A percentile compares a stretch with the other conserved stretches of the same genome.
Evolutionary conservation across 2,329 filamentous ascomycete genomes (phyloP).

Genomic region (Fusarium austroafricanum): DNA sequence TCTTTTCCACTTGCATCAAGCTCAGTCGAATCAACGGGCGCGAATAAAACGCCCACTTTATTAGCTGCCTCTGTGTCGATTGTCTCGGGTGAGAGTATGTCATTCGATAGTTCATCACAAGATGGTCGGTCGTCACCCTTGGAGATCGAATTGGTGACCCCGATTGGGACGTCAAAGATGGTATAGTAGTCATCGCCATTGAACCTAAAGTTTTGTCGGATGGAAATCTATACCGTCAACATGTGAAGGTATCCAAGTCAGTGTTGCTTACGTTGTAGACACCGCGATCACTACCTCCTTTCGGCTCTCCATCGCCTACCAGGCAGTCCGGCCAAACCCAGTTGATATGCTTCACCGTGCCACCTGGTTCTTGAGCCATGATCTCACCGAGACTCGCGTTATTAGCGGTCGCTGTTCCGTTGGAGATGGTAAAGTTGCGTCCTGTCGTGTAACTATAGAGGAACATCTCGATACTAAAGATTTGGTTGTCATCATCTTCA

Average conservation of each 20-base stretch:
- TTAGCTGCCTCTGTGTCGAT: constrained; percentile 58
- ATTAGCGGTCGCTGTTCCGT: constrained; percentile 65
- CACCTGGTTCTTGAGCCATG: constrained; percentile 71
- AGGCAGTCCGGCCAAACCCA: constrained; percentile 79
- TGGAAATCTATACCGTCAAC: constrained; percentile 65
- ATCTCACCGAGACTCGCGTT: constrained; percentile 66
- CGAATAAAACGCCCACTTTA: constrained; percentile 61
- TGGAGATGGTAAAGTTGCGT: constrained; percentile 76
- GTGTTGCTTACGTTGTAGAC: constrained; percentile 69
- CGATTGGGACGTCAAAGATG: constrained; percentile 76
- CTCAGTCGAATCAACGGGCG: constrained; percentile 61
- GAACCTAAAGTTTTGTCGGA: constrained; percentile 76
- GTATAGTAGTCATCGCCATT: constrained; percentile 74
- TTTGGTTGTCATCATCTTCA: constrained; percentile 64
- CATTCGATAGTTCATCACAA: constrained; percentile 65
- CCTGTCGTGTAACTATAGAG: constrained; percentile 71
- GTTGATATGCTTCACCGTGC: constrained; percentile 79
- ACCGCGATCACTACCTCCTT: constrained; percentile 61
- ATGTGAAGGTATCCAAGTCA: neutral
- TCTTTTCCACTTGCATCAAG: constrained; percentile 48
- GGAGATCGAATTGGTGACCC: constrained; percentile 73
- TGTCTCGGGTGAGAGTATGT: constrained; percentile 59
- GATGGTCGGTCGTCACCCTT: constrained; percentile 54
- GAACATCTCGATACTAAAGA: constrained; percentile 75
- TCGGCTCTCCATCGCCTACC: constrained; percentile 67